These are phyloP conservation scores for Creolimax fragrantissima DNA, from an alignment of 78 protist species.

Conservation along the genomic window DNA sequence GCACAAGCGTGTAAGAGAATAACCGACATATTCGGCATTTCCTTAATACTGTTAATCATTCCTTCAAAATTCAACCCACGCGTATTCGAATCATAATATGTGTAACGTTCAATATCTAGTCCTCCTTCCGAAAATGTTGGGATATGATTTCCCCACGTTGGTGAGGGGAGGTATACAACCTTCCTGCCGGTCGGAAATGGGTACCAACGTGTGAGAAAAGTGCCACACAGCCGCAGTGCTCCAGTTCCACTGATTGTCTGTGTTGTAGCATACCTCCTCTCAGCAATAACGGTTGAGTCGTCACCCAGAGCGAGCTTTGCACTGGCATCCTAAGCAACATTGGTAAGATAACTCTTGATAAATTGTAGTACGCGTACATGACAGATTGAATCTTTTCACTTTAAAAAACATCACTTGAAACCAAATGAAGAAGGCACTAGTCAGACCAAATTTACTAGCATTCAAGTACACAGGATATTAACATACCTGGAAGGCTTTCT, in stretches of 20 bases:
- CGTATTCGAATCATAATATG: slow-evolving; percentile 59
- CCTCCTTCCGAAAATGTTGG: slow-evolving; percentile 54
- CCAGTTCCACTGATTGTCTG: slow-evolving; percentile 97
- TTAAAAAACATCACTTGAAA: background rate
- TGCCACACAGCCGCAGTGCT: slow-evolving; percentile 72
- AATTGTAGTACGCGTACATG: no score
- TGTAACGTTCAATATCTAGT: slow-evolving; percentile 39
- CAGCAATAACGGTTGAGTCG: background rate
- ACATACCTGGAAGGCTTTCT: slow-evolving; percentile 39
- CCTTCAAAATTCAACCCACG: slow-evolving; percentile 68
- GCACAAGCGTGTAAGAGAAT: slow-evolving; percentile 94
- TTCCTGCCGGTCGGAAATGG: background rate
- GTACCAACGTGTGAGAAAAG: slow-evolving; percentile 49
- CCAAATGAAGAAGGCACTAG: background rate
- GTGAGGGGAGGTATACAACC: slow-evolving; percentile 73
- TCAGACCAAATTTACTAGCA: no score
- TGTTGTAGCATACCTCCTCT: slow-evolving; percentile 43
- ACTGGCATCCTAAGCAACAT: background rate
- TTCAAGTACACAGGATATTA: no score
- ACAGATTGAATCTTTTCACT: background rate
- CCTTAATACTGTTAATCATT: slow-evolving; percentile 64
- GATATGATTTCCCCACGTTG: slow-evolving; percentile 95
- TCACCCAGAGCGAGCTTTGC: slow-evolving; percentile 38
- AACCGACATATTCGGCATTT: slow-evolving; percentile 48
- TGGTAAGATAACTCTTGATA: no score